Evolutionary conservation across 257 asterid genomes (phyloP).

Genomic region (Solanum rostratum): DNA sequence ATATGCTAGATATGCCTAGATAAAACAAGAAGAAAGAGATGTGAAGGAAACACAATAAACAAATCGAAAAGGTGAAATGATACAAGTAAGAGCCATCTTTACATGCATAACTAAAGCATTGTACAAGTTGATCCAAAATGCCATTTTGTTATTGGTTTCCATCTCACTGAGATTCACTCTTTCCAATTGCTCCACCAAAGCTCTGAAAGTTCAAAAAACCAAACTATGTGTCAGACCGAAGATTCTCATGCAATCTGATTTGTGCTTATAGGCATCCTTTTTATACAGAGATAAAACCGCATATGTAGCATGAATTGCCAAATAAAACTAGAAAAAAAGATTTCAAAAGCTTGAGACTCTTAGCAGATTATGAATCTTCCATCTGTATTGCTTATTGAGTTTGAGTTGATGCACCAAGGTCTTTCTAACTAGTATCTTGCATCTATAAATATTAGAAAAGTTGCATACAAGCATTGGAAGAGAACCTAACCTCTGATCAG

Average conservation of each 20-base stretch:
- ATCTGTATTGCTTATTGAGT: not conserved
- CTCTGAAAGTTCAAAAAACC: constrained; percentile 17
- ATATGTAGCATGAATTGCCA: not conserved
- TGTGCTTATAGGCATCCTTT: not conserved
- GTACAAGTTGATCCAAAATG: constrained; percentile 62
- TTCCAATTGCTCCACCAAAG: constrained; percentile 53
- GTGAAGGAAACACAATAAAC: not conserved
- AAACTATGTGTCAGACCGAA: not conserved
- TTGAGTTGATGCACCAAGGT: not conserved
- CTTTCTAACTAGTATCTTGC: not conserved
- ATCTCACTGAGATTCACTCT: constrained; percentile 29
- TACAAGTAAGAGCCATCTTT: constrained; percentile 3
- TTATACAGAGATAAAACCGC: not conserved
- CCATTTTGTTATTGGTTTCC: constrained; percentile 33
- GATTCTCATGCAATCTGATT: not conserved
- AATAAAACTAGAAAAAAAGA: not conserved
- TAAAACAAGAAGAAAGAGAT: not conserved
- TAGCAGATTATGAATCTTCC: not conserved
- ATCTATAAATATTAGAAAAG: not conserved
- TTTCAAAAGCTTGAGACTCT: not conserved
- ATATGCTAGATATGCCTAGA: constrained; percentile 48
- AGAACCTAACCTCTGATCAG: not conserved
- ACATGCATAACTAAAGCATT: constrained; percentile 63
- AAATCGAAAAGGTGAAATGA: not conserved
- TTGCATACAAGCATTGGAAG: not conserved